A percentile compares a stretch with the other conserved stretches of the same genome.
Conservation (phyloP, 2,329 filamentous ascomycete genomes). For the Talaromyces rugulosus region DNA sequence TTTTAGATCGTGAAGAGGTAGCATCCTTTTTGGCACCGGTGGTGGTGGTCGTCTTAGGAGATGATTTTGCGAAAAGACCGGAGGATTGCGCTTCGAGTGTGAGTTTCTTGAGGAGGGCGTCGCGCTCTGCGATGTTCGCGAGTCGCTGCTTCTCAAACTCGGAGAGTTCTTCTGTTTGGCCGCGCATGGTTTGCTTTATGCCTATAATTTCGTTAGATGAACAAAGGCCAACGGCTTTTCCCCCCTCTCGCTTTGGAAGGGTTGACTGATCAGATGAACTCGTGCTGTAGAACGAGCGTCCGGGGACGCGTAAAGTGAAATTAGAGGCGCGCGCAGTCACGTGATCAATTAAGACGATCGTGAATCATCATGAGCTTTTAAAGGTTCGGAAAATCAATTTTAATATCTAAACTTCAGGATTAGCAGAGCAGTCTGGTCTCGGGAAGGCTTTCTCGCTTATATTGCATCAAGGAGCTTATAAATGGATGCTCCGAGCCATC, state of each 20-base stretch:
- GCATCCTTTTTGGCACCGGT: neutral
- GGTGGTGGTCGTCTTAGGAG: slow-evolving; percentile 16
- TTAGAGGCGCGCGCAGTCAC: slow-evolving; percentile 19
- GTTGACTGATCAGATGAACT: neutral
- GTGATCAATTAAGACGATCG: slow-evolving; percentile 15
- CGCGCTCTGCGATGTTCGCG: slow-evolving; percentile 82
- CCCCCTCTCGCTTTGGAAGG: neutral
- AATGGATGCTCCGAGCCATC: neutral
- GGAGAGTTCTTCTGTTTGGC: slow-evolving; percentile 57
- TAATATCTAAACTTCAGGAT: neutral
- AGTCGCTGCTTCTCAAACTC: slow-evolving; percentile 81
- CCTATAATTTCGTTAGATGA: neutral
- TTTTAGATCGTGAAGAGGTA: slow-evolving; percentile 25
- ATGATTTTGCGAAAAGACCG: slow-evolving; percentile 57
- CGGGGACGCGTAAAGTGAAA: slow-evolving; percentile 13
- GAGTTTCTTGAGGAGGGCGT: slow-evolving; percentile 74
- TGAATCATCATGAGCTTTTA: neutral
- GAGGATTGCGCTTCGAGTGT: slow-evolving; percentile 64
- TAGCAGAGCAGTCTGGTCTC: neutral
- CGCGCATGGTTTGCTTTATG: slow-evolving; percentile 12
- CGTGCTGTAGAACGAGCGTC: neutral
- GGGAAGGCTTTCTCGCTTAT: neutral
- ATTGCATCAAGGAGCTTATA: neutral
- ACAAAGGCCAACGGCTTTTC: neutral
- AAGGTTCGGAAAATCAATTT: neutral